These are phyloP conservation scores for Wickerhamomyces xylosicus DNA, from an alignment of 805 yeast genomes.

Conservation along the genomic window DNA sequence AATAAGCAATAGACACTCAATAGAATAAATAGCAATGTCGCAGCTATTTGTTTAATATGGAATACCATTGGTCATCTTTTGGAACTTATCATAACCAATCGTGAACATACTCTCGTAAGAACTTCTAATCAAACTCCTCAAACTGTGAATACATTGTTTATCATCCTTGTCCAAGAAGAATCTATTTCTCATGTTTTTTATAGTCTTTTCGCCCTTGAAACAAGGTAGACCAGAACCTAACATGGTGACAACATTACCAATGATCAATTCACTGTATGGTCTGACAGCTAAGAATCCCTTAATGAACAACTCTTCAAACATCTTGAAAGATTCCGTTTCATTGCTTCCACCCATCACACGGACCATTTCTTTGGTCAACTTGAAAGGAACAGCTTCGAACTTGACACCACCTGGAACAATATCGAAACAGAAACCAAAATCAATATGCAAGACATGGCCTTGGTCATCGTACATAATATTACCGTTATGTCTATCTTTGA, in stretches of 20 bases:
- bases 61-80: slow-evolving; percentile 90
- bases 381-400: slow-evolving; percentile 97
- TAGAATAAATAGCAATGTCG: too few relatives aligned
- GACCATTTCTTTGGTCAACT: slow-evolving; percentile 93
- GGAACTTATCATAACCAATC: slow-evolving; percentile 96
- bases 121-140: slow-evolving; percentile 67
- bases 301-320: slow-evolving; percentile 94
- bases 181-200: slow-evolving; percentile 63
- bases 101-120: slow-evolving; percentile 85
- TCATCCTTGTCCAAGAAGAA: slow-evolving; percentile 78
- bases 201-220: slow-evolving; percentile 75
- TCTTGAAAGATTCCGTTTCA: slow-evolving; percentile 74
- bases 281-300: slow-evolving; percentile 85
- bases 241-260: slow-evolving; percentile 87
- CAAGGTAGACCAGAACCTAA: slow-evolving; percentile 92
- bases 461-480: slow-evolving; percentile 92
- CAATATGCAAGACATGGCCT: slow-evolving; percentile 93
- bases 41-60: too few relatives aligned
- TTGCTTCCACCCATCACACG: slow-evolving; percentile 89
- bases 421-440: slow-evolving; percentile 97
- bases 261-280: slow-evolving; percentile 77
- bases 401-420: slow-evolving; percentile 98
- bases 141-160: slow-evolving; percentile 71
- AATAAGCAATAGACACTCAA: too few relatives aligned
- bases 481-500: slow-evolving; percentile 97